Base-by-base conservation (phyloP, 768 basidiomycete species). In the Mycena albidolilacea region DNA sequence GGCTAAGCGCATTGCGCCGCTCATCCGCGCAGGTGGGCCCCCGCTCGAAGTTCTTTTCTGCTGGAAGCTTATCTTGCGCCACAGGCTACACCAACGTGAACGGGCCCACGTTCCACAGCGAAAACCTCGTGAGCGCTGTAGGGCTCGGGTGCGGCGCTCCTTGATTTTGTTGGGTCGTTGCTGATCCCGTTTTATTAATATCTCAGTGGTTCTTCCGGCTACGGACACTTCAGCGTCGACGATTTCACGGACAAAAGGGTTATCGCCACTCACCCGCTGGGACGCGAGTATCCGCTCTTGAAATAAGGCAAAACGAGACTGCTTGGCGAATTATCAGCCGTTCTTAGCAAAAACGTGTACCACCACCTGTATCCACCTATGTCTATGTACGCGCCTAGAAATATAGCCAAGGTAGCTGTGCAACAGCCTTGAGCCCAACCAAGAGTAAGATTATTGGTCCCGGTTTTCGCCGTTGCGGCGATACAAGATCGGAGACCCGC, bases 71-170 rank as follows among this genome's bases (percentile, higher is more conserved):
- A 35, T 3, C 63, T 19, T 64, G 39, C 48, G 9, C 23, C 14
- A 14, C 69, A 90, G 91, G 90, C 4, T 85, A 83, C 60, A 83
- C 85, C 17, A 87, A 88, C 75, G 85, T 92, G 74, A 92, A 92
- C 70, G 90, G 89, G 0, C 79, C 85, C 7, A 71, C 70, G 7
- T 44, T 67, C 60, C 64, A 63, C 41, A n/a, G 23, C 21, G 65
- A 71, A 46, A 58, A 65, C 41, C 55, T 67, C 15, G 70, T 71
- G n/a, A 71, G 64, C 54, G 39, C 43, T 35, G 70, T 50, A 9
- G 70, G 70, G 30, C 70, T 71, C 21, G 70, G 70, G 70, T 71
- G 10, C 63, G 69, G 52, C 41, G 14, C 8, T 35, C 19, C 8
- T 44, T 30, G 38, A 7, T 5, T 21, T 21, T 59, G 10, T 4